Evolutionary conservation across 306 rosid species (phyloP).

Genomic region (Potentilla sterilis): DNA sequence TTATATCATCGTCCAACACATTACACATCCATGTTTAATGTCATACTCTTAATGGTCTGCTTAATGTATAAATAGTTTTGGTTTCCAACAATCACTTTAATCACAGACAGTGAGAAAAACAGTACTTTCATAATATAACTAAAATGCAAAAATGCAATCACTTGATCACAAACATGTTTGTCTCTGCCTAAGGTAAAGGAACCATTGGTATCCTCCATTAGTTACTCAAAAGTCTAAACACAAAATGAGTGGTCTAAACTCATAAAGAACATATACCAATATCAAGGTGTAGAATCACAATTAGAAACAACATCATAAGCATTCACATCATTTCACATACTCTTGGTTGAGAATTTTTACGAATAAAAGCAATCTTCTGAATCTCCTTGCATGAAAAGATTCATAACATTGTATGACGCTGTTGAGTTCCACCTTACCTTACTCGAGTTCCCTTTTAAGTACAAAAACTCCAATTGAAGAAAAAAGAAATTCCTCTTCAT

Average conservation of each 20-base stretch:
- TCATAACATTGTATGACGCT: neutral
- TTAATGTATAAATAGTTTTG: neutral
- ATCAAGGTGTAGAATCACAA: neutral
- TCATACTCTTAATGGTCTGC: neutral
- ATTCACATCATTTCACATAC: neutral
- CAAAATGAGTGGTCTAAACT: neutral
- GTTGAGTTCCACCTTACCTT: neutral
- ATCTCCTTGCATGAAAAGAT: neutral
- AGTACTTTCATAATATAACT: neutral
- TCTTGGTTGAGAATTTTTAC: neutral
- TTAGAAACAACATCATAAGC: neutral
- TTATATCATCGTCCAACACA: conserved; percentile 3
- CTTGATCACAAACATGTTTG: neutral
- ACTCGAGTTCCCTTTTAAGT: neutral
- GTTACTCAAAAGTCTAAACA: neutral
- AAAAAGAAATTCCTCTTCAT: neutral
- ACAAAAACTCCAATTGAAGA: neutral
- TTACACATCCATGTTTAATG: neutral
- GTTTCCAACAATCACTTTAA: neutral
- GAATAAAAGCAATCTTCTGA: neutral
- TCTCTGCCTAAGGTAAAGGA: neutral
- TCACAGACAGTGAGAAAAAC: neutral
- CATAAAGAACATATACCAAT: neutral
- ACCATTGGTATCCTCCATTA: neutral
- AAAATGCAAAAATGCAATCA: neutral